Conservation (phyloP, 495 filamentous ascomycete species). For the Poronia punctata region DNA sequence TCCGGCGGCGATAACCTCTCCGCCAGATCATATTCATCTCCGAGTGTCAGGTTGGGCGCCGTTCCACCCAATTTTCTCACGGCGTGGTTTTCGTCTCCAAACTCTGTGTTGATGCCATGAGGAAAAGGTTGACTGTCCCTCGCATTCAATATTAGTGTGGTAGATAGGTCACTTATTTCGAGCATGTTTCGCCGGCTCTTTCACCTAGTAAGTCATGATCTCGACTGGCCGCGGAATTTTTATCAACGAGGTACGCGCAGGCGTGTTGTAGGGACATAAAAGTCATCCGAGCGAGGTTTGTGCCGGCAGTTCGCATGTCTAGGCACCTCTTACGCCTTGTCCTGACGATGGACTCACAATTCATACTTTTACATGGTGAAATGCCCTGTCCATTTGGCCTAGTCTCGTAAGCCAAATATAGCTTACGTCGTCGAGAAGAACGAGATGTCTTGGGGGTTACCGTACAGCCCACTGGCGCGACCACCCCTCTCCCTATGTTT, state of each 20-base stretch:
- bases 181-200: constrained; percentile 22
- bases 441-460: constrained; percentile 20
- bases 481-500: too few relatives aligned
- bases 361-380: constrained; percentile 23
- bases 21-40: constrained; percentile 35
- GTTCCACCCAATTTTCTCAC: constrained; percentile 39
- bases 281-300: constrained; percentile 19
- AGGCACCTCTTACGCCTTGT: constrained; percentile 9
- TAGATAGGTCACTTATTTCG: constrained; percentile 22
- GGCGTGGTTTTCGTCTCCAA: constrained; percentile 39
- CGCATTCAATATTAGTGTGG: constrained; percentile 22
- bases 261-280: constrained; percentile 24
- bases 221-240: constrained; percentile 2
- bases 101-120: constrained; percentile 14
- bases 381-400: constrained; percentile 6
- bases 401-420: constrained; percentile 7
- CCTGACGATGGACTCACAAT: constrained; percentile 18
- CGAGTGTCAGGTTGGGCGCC: constrained; percentile 36
- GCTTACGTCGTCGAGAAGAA: constrained; percentile 15
- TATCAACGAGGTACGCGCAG: constrained; percentile 21
- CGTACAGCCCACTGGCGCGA: constrained; percentile 15
- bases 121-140: constrained; percentile 32
- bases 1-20: constrained; percentile 19
- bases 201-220: constrained; percentile 18
- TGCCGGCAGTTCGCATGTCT: constrained; percentile 12